Percentiles rank a stretch among this genome's conserved stretches.
Conservation (phyloP, 495 filamentous ascomycete genomes). For the Aspergillus hancockii region DNA sequence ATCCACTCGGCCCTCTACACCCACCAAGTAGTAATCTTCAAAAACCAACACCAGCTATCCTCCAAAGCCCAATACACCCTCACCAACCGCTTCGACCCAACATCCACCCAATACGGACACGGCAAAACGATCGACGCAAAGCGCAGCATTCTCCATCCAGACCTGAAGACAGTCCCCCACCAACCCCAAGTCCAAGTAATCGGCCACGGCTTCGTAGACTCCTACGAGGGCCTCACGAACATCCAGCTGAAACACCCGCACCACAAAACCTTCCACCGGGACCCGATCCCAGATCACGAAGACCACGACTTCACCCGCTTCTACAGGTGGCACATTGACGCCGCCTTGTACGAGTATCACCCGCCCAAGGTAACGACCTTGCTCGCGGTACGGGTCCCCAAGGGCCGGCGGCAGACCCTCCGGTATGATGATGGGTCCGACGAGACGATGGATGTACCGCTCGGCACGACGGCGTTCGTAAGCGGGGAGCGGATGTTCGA, state of each 20-base stretch:
- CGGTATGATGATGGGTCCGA: slow-evolving; percentile 70
- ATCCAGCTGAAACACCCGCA: slow-evolving; percentile 71
- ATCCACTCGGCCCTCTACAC: slow-evolving; percentile 63
- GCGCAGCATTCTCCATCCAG: slow-evolving; percentile 70
- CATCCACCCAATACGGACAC: slow-evolving; percentile 65
- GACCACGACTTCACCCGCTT: slow-evolving; percentile 70
- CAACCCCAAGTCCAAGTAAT: slow-evolving; percentile 80
- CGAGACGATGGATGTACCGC: slow-evolving; percentile 66
- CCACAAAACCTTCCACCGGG: slow-evolving; percentile 71
- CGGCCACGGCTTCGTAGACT: slow-evolving; percentile 65
- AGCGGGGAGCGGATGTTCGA: slow-evolving; percentile 67
- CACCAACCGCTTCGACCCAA: slow-evolving; percentile 68
- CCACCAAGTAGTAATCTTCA: slow-evolving; percentile 67
- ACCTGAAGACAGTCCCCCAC: slow-evolving; percentile 75
- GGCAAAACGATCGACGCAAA: slow-evolving; percentile 68
- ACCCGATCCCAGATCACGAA: slow-evolving; percentile 59
- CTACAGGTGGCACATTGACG: slow-evolving; percentile 80
- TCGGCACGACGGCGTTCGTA: slow-evolving; percentile 76
- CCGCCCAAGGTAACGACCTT: slow-evolving; percentile 70
- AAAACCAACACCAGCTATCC: slow-evolving; percentile 59
- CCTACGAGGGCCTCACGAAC: slow-evolving; percentile 67
- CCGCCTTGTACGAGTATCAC: slow-evolving; percentile 69
- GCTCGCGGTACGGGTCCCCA: slow-evolving; percentile 65
- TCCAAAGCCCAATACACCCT: slow-evolving; percentile 70
- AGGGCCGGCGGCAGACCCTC: slow-evolving; percentile 62